Evolutionary conservation across 331 rosid species (phyloP).

Genomic region (Acacia concinna): DNA sequence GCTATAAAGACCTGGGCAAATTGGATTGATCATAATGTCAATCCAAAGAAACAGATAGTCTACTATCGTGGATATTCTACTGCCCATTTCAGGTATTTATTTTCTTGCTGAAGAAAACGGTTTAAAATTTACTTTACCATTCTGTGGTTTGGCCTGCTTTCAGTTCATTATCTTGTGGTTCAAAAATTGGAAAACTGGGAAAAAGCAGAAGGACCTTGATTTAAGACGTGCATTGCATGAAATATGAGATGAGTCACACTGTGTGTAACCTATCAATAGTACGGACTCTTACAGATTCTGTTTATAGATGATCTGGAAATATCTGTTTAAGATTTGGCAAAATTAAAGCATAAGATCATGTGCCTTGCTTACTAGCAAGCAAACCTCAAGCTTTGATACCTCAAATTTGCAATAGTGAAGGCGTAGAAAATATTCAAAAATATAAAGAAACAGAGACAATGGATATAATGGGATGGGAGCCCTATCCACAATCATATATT

Average conservation of each 20-base stretch:
- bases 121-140: neutral
- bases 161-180: neutral
- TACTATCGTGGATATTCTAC: constrained; percentile 94
- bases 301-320: neutral
- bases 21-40: constrained; percentile 74
- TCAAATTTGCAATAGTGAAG: neutral
- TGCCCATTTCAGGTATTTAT: constrained; percentile 83
- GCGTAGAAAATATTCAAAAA: neutral
- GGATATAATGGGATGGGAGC: neutral
- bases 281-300: neutral
- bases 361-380: neutral
- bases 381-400: neutral
- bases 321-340: neutral
- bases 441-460: neutral
- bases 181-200: neutral
- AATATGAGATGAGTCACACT: neutral
- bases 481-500: neutral
- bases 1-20: constrained; percentile 87
- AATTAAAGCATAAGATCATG: neutral
- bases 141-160: neutral
- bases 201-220: neutral
- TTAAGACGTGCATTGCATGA: neutral
- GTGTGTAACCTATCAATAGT: neutral
- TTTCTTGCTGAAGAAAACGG: constrained; percentile 1
- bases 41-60: constrained; percentile 68